phyloP scores from a whole-genome alignment of 1,284 basidiomycete species.

The Puccinia horiana region DNA sequence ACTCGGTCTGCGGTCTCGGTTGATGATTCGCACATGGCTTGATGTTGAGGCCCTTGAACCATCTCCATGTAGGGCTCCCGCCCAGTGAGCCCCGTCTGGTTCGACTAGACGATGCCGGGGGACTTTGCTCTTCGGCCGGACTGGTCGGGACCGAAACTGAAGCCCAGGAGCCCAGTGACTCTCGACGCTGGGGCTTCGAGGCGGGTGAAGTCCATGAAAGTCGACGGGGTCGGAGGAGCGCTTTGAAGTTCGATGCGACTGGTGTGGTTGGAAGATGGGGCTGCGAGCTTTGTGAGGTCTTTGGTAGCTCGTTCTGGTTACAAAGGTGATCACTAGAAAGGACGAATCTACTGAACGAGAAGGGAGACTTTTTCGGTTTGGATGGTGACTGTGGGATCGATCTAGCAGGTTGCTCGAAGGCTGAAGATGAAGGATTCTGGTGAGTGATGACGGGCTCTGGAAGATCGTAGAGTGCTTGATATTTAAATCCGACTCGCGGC shows the following conservation, averaged over 20 bases:
- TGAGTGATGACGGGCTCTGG: neutral
- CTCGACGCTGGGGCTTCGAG: neutral
- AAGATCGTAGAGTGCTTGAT: neutral
- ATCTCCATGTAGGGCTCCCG: slow-evolving; percentile 22
- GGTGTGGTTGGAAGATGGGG: neutral
- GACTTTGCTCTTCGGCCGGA: neutral
- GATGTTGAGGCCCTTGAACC: slow-evolving; percentile 7
- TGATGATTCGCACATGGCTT: neutral
- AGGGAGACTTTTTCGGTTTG: neutral
- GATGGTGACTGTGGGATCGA: neutral
- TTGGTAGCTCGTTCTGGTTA: neutral
- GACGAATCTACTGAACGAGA: neutral
- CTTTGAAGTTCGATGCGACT: neutral
- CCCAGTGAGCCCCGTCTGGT: slow-evolving; percentile 1
- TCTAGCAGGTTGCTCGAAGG: neutral
- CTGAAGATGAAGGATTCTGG: no score
- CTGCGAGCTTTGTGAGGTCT: neutral
- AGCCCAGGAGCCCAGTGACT: neutral
- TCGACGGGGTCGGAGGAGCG: neutral
- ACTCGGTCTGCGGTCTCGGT: no score
- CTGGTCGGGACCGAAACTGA: neutral
- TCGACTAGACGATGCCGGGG: neutral
- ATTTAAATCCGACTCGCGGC: neutral
- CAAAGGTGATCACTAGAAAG: neutral
- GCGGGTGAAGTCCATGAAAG: neutral